These are phyloP conservation scores for Globisporangium nagaii DNA, from an alignment of 352 stramenopile genomes.

Conservation along the genomic window DNA sequence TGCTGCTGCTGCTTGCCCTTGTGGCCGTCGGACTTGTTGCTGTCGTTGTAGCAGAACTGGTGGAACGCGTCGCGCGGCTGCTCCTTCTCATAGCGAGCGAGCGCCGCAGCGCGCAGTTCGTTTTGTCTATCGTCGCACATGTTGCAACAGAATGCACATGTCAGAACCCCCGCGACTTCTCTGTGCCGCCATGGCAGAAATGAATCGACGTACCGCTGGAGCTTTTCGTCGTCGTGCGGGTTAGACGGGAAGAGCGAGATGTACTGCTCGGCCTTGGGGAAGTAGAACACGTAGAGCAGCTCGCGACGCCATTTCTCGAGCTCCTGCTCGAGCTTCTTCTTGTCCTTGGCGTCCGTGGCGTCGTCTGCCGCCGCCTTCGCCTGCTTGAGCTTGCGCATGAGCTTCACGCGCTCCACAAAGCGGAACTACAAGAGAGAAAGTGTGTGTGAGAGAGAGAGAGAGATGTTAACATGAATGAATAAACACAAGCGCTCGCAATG, in stretches of 20 bases:
- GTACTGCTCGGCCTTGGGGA: conserved; percentile 63
- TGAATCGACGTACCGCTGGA: conserved; percentile 33
- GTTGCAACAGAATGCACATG: neutral
- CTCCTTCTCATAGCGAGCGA: conserved; percentile 50
- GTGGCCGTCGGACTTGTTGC: conserved; percentile 23
- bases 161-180: no score
- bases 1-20: no score
- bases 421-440: conserved; percentile 30
- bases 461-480: neutral
- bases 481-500: neutral
- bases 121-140: no score
- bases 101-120: conserved; percentile 35
- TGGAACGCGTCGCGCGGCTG: conserved; percentile 58
- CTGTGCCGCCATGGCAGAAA: no score
- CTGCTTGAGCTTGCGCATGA: conserved; percentile 78
- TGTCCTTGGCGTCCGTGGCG: conserved; percentile 32
- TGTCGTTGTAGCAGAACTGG: conserved; percentile 69
- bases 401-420: conserved; percentile 81
- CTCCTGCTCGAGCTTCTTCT: conserved; percentile 27
- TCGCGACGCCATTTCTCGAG: conserved; percentile 47
- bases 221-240: conserved; percentile 43
- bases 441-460: neutral
- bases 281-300: conserved; percentile 85
- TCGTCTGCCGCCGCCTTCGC: conserved; percentile 41
- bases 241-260: conserved; percentile 60